Conservation (phyloP, 345 rosid species). For the Eucalyptus sp. region DNA sequence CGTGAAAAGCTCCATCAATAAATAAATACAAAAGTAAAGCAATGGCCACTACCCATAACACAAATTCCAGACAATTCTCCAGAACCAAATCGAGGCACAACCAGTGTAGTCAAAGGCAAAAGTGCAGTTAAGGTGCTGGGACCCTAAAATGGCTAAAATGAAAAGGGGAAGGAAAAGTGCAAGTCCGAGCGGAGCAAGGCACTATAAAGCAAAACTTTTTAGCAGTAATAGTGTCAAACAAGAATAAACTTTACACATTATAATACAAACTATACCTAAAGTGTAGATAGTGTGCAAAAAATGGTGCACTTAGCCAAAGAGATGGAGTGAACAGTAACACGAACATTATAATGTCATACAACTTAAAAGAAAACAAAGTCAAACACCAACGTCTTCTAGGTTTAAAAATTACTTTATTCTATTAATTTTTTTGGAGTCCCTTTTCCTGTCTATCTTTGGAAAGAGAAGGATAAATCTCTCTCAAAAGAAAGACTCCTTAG, state of each 20-base stretch:
- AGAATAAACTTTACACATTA: neutral
- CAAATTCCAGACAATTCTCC: neutral
- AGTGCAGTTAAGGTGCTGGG: neutral
- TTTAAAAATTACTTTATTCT: neutral
- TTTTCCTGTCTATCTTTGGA: neutral
- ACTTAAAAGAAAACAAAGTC: neutral
- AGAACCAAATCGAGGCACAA: neutral
- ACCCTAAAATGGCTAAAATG: neutral
- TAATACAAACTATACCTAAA: neutral
- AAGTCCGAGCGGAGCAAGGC: neutral
- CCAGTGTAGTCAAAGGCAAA: neutral
- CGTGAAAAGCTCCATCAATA: neutral
- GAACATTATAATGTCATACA: neutral
- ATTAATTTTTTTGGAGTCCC: neutral
- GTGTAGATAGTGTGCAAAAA: neutral
- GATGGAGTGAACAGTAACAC: neutral
- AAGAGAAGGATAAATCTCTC: neutral
- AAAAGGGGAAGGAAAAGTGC: neutral
- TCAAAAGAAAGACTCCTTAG: neutral
- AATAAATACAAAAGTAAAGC: neutral
- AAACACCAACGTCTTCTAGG: neutral
- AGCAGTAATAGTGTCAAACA: neutral
- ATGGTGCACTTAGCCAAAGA: neutral
- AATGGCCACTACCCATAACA: neutral
- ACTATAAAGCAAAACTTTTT: neutral